A percentile compares a stretch with the other conserved stretches of the same genome.
These are phyloP conservation scores for Mortierella sp. DNA, from an alignment of 371 early-diverging fungal species.

Conservation along the genomic window DNA sequence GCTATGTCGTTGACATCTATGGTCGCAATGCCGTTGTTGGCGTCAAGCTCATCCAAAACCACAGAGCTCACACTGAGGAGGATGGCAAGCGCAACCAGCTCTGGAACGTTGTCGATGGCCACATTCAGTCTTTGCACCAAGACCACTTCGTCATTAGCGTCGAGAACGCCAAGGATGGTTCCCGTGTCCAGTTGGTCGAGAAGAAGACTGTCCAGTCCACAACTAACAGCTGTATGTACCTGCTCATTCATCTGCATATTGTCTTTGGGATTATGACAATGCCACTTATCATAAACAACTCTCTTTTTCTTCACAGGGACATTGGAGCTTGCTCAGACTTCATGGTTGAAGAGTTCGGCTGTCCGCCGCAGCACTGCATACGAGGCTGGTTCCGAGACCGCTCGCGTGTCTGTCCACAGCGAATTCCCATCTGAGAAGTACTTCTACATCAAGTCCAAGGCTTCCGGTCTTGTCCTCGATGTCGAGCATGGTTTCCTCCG, in stretches of 20 bases:
- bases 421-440: constrained; percentile 29
- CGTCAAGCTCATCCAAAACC: constrained; percentile 46
- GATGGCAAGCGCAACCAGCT: constrained; percentile 46
- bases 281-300: too few species aligned
- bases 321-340: constrained; percentile 36
- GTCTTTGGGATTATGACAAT: too few species aligned
- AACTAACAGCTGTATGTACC: constrained; percentile 21
- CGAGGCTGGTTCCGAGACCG: constrained; percentile 30
- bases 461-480: constrained; percentile 63
- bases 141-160: constrained; percentile 29
- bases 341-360: constrained; percentile 21
- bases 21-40: constrained; percentile 50
- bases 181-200: constrained; percentile 48
- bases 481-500: constrained; percentile 53
- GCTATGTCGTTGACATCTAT: constrained; percentile 62
- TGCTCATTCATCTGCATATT: too few species aligned
- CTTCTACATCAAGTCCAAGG: constrained; percentile 57
- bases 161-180: constrained; percentile 39
- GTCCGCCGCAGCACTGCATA: constrained; percentile 20
- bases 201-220: constrained; percentile 22
- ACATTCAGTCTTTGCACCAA: constrained; percentile 39
- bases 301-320: constrained; percentile 14
- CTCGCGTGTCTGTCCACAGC: constrained; percentile 20
- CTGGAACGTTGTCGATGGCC: constrained; percentile 41
- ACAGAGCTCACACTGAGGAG: constrained; percentile 38